Conservation (phyloP, 2,329 filamentous ascomycete species). For the Aspergillus cejpii region DNA sequence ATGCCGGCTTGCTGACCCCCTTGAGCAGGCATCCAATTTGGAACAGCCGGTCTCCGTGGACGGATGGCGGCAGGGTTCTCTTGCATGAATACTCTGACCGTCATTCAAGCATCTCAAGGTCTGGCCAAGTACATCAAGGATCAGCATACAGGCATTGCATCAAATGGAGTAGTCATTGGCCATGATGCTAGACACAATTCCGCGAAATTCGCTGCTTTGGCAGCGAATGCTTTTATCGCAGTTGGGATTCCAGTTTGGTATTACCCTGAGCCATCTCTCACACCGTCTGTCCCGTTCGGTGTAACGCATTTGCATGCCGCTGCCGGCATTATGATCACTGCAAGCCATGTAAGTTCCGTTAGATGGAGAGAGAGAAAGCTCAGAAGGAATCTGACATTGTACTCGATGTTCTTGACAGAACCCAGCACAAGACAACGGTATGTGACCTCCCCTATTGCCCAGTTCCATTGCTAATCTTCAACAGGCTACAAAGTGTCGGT, state of each 20-base stretch:
- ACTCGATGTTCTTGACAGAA: slow-evolving; percentile 37
- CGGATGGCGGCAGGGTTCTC: slow-evolving; percentile 61
- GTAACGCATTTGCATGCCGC: slow-evolving; percentile 49
- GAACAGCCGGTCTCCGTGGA: slow-evolving; percentile 57
- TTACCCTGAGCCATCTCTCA: slow-evolving; percentile 52
- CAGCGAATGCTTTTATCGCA: slow-evolving; percentile 54
- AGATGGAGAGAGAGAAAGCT: neutral
- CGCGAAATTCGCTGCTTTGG: slow-evolving; percentile 53
- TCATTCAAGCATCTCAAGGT: slow-evolving; percentile 60
- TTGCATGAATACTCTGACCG: slow-evolving; percentile 53
- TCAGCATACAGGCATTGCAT: slow-evolving; percentile 38
- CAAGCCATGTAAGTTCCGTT: slow-evolving; percentile 47
- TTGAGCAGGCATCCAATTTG: slow-evolving; percentile 50
- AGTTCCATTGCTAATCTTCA: slow-evolving; percentile 10
- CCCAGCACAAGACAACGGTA: slow-evolving; percentile 55
- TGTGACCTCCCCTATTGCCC: neutral
- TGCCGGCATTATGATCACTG: slow-evolving; percentile 60
- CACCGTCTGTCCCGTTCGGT: slow-evolving; percentile 57
- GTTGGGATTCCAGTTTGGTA: slow-evolving; percentile 55
- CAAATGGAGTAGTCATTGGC: slow-evolving; percentile 53
- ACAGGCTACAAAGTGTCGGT: slow-evolving; percentile 54
- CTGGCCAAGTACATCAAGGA: slow-evolving; percentile 53
- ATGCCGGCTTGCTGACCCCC: slow-evolving; percentile 6
- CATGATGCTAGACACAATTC: slow-evolving; percentile 60
- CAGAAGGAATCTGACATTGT: slow-evolving; percentile 1